These are phyloP conservation scores for Acer saccharum DNA, from an alignment of 345 rosid genomes.

Conservation along the genomic window DNA sequence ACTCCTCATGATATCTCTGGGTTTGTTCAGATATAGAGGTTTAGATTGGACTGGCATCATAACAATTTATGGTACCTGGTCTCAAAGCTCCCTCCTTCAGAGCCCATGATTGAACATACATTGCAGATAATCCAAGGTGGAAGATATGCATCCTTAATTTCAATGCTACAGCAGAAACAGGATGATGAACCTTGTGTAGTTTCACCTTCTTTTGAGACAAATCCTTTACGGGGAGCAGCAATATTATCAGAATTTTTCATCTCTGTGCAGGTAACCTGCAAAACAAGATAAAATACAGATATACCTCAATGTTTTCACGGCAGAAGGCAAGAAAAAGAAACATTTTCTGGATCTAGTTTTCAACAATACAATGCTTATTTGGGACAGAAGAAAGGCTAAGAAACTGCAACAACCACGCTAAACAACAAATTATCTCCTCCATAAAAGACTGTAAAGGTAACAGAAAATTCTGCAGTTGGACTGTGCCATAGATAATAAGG, in stretches of 20 bases:
- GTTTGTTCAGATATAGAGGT: neutral
- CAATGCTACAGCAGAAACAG: constrained; percentile 52
- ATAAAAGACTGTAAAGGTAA: neutral
- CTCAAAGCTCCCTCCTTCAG: constrained; percentile 67
- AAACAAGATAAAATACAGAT: constrained; percentile 24
- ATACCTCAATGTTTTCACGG: constrained; percentile 10
- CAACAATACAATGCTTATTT: neutral
- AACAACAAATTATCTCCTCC: constrained; percentile 1
- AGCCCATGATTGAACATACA: constrained; percentile 53
- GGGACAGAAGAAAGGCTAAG: neutral
- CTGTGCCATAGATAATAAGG: neutral
- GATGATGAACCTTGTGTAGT: constrained; percentile 23
- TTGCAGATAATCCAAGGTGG: constrained; percentile 88
- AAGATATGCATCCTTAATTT: constrained; percentile 65
- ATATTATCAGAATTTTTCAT: constrained; percentile 45
- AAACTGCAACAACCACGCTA: neutral
- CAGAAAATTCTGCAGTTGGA: neutral
- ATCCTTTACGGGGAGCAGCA: constrained; percentile 32
- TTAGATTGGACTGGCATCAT: neutral
- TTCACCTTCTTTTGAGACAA: constrained; percentile 23
- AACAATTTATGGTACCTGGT: constrained; percentile 54
- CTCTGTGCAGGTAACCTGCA: constrained; percentile 80
- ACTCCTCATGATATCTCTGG: neutral
- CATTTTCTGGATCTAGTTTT: constrained; percentile 8
- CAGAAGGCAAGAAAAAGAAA: neutral